phyloP scores from a whole-genome alignment of 2,329 filamentous ascomycete genomes.

The Parastagonospora avenae region DNA sequence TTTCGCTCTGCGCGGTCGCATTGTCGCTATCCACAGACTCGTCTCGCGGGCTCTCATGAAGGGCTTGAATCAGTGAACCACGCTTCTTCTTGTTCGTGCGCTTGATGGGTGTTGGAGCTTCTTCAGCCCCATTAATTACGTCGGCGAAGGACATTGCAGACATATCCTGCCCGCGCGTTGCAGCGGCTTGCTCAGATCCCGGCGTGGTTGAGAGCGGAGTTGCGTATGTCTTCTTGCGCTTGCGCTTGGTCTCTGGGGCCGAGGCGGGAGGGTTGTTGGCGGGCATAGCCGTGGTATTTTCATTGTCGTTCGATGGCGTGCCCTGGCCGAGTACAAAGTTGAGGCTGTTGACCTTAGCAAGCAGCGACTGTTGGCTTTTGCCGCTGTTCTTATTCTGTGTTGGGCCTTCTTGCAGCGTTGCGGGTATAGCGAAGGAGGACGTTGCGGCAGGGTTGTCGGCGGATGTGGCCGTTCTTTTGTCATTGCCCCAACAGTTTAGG shows the following conservation, averaged over 20 bases:
- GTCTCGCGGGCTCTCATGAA: no score
- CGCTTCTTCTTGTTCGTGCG: no score
- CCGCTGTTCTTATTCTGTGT: constrained; percentile 3
- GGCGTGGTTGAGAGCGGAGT: background rate
- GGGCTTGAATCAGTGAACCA: no score
- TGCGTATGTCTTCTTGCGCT: background rate
- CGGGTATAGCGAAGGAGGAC: constrained; percentile 9
- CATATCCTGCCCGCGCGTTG: background rate
- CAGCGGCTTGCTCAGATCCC: background rate
- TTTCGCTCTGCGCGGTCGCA: background rate
- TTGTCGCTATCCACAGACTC: no score
- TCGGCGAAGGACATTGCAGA: background rate
- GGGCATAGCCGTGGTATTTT: background rate
- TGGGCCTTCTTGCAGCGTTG: constrained; percentile 1
- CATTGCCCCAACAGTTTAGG: no score
- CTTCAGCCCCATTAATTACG: no score
- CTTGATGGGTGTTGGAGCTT: no score
- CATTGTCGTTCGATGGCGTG: background rate
- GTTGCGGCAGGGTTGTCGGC: constrained; percentile 8
- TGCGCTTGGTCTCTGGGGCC: background rate
- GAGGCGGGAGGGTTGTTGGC: no score
- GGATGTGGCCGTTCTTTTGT: no score
- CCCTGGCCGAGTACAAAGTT: background rate
- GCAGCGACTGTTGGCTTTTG: background rate
- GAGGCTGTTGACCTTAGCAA: no score